Percentiles rank a stretch among this genome's conserved stretches.
Conservation (phyloP, 2,329 filamentous ascomycete genomes). For the Kalmusia sp. region DNA sequence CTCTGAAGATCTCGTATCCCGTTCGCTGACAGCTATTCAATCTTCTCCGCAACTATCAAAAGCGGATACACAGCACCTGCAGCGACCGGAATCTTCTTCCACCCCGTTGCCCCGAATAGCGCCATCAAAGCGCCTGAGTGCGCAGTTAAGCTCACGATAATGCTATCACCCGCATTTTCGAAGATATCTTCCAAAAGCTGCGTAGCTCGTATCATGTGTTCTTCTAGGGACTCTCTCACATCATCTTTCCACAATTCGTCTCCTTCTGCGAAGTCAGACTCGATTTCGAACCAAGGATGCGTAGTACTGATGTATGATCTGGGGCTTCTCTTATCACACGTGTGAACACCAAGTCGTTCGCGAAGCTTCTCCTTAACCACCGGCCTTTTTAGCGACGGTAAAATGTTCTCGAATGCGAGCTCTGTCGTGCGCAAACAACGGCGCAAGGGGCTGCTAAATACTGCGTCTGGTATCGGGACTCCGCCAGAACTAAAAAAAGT, state of each 20-base stretch:
- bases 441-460: conserved; percentile 67
- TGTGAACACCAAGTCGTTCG: conserved; percentile 69
- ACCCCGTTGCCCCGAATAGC: conserved; percentile 59
- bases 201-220: conserved; percentile 13
- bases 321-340: conserved; percentile 66
- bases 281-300: conserved; percentile 61
- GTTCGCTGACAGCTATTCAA: too few relatives aligned
- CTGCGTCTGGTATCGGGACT: conserved; percentile 65
- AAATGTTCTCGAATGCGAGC: conserved; percentile 63
- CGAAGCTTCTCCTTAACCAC: conserved; percentile 67
- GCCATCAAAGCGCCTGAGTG: conserved; percentile 63
- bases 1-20: too few relatives aligned
- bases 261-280: conserved; percentile 64
- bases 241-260: conserved; percentile 58
- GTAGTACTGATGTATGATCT: conserved; percentile 57
- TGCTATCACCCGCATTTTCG: conserved; percentile 29
- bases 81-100: conserved; percentile 19
- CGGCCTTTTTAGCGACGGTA: conserved; percentile 45
- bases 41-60: conserved; percentile 13
- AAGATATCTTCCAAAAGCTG: conserved; percentile 59
- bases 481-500: conserved; percentile 47
- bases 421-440: conserved; percentile 68
- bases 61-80: conserved; percentile 22
- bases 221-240: conserved; percentile 13
- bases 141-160: conserved; percentile 58